Evolutionary conservation across 2,329 filamentous ascomycete genomes (phyloP).

Genomic region (Paecilomyces dactylethromorphus): DNA sequence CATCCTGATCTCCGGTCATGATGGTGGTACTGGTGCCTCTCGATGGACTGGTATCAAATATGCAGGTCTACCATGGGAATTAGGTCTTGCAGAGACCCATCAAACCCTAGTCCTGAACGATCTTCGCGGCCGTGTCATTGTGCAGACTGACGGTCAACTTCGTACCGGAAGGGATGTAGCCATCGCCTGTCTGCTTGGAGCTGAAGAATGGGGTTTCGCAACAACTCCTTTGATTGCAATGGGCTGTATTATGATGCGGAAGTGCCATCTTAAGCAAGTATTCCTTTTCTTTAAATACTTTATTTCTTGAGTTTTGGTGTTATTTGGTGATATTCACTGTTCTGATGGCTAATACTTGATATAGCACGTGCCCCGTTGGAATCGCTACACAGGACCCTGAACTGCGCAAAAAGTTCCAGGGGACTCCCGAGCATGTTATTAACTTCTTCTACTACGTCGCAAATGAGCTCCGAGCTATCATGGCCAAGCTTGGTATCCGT

Average conservation of each 20-base stretch:
- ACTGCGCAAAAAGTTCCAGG: slow-evolving; percentile 85
- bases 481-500: slow-evolving; percentile 91
- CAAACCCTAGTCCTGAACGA: slow-evolving; percentile 95
- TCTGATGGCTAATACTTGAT: not conserved
- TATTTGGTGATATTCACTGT: slow-evolving; percentile 5
- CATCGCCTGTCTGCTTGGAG: slow-evolving; percentile 88
- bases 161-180: slow-evolving; percentile 89
- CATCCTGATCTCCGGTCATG: slow-evolving; percentile 92
- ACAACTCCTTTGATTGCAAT: slow-evolving; percentile 92
- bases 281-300: slow-evolving; percentile 1
- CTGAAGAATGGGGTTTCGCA: slow-evolving; percentile 97
- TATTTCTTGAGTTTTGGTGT: slow-evolving; percentile 7
- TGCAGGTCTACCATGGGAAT: slow-evolving; percentile 90
- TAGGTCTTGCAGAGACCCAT: slow-evolving; percentile 94
- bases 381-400: slow-evolving; percentile 96
- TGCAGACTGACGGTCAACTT: slow-evolving; percentile 93
- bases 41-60: slow-evolving; percentile 99
- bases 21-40: slow-evolving; percentile 93
- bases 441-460: slow-evolving; percentile 99
- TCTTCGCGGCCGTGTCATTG: slow-evolving; percentile 87
- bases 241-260: slow-evolving; percentile 93
- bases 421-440: slow-evolving; percentile 91
- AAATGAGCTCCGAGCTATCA: slow-evolving; percentile 92
- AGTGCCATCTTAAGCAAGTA: slow-evolving; percentile 42
- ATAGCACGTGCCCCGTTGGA: slow-evolving; percentile 75